A percentile compares a stretch with the other conserved stretches of the same genome.
Evolutionary conservation across 2,329 filamentous ascomycete species (phyloP).

Genomic region (Claviceps capensis): DNA sequence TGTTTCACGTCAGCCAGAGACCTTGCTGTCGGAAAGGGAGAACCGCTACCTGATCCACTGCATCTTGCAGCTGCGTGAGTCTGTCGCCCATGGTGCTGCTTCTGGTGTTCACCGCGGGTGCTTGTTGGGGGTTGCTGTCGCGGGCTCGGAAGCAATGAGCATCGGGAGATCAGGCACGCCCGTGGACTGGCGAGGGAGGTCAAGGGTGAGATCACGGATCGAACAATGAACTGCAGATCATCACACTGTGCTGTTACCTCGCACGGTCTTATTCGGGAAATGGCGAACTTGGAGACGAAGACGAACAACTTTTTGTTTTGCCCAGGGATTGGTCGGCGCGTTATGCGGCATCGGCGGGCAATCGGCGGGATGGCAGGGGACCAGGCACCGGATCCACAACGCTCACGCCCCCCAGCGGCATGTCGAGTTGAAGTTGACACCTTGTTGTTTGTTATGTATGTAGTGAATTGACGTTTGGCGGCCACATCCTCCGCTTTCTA

Average conservation of each 20-base stretch:
- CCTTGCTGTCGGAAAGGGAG: not conserved
- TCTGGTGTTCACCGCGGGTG: not conserved
- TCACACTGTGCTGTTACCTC: not conserved
- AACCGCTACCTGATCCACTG: conserved; percentile 56
- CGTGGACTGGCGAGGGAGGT: not conserved
- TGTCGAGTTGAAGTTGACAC: not conserved
- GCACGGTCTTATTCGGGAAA: not conserved
- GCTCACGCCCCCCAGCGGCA: not conserved
- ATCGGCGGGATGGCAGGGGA: not conserved
- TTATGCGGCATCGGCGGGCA: no score
- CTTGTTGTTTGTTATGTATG: not conserved
- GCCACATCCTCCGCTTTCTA: no score
- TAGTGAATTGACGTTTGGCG: not conserved
- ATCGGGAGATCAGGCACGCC: not conserved
- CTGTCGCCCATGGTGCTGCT: conserved; percentile 50
- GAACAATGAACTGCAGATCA: not conserved
- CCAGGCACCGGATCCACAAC: not conserved
- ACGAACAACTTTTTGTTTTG: no score
- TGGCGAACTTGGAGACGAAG: no score
- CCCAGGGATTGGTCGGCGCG: no score
- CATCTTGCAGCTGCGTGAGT: conserved; percentile 73
- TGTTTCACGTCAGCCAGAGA: not conserved
- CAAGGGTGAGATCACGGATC: not conserved
- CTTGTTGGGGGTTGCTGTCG: no score
- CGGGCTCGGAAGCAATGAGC: not conserved